Percentiles rank a stretch among this genome's conserved stretches.
Conservation (phyloP, 148 eudicot genomes). For the Gaultheria prostrata region DNA sequence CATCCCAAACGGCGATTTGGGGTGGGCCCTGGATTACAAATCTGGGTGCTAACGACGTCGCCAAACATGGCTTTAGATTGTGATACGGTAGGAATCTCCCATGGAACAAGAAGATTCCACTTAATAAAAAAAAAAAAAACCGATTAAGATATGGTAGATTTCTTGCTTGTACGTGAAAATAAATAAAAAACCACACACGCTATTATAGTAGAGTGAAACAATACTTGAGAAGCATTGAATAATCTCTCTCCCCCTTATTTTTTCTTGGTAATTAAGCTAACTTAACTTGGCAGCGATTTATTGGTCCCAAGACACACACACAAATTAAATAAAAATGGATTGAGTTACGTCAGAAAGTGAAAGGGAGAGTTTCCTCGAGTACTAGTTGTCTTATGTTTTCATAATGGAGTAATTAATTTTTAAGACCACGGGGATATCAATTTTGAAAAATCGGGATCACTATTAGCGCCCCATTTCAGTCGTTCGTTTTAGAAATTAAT, state of each 20-base stretch:
- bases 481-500: no score
- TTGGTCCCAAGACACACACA: neutral
- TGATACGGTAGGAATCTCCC: no score
- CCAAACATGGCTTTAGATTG: no score
- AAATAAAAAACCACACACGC: neutral
- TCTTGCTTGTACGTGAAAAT: no score
- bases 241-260: neutral
- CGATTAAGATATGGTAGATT: no score
- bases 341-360: neutral
- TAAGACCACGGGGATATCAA: neutral
- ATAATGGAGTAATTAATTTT: neutral
- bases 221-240: neutral
- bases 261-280: neutral
- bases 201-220: neutral
- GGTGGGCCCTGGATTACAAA: no score
- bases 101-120: no score
- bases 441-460: neutral
- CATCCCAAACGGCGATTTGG: no score
- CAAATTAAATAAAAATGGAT: neutral
- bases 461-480: no score
- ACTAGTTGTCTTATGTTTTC: neutral
- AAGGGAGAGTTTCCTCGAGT: neutral
- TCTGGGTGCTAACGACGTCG: no score
- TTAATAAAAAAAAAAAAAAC: no score
- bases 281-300: conserved; percentile 4